A percentile compares a stretch with the other conserved stretches of the same genome.
Evolutionary conservation across 2,329 filamentous ascomycete species (phyloP).

Genomic region (Emmonsiellopsis sp.): DNA sequence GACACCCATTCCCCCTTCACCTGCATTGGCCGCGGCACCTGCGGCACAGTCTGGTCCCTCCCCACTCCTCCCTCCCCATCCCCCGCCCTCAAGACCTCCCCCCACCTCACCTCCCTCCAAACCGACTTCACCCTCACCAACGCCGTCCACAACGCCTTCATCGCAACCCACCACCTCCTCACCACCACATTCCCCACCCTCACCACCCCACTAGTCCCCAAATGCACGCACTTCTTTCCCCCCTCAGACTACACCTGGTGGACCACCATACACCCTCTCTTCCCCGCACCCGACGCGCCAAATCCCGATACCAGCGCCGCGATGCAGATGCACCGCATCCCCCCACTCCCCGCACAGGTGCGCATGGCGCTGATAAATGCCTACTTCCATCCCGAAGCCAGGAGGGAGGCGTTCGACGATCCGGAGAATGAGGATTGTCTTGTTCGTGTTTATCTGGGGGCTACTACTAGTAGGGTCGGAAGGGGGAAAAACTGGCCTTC

Average conservation of each 20-base stretch:
- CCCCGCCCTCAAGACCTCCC: neutral
- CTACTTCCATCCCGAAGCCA: neutral
- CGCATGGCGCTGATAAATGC: neutral
- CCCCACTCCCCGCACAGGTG: slow-evolving; percentile 1
- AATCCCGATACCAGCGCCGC: neutral
- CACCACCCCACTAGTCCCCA: neutral
- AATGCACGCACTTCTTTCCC: neutral
- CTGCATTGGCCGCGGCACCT: neutral
- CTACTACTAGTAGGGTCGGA: neutral
- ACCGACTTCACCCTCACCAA: neutral
- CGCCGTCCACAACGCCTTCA: neutral
- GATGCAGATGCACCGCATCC: neutral
- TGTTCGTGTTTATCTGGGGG: neutral
- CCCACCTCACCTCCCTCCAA: neutral
- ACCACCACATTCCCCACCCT: neutral
- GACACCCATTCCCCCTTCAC: too few species aligned
- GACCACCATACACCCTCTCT: neutral
- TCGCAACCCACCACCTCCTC: neutral
- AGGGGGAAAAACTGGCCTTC: neutral
- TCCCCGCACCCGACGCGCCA: neutral
- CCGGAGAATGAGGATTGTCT: neutral
- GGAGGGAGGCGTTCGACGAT: neutral
- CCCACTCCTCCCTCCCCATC: neutral
- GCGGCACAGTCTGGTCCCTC: neutral
- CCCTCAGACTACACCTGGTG: neutral